Evolutionary conservation across 305 asterid genomes (phyloP).

Genomic region (Coffea humblotiana): DNA sequence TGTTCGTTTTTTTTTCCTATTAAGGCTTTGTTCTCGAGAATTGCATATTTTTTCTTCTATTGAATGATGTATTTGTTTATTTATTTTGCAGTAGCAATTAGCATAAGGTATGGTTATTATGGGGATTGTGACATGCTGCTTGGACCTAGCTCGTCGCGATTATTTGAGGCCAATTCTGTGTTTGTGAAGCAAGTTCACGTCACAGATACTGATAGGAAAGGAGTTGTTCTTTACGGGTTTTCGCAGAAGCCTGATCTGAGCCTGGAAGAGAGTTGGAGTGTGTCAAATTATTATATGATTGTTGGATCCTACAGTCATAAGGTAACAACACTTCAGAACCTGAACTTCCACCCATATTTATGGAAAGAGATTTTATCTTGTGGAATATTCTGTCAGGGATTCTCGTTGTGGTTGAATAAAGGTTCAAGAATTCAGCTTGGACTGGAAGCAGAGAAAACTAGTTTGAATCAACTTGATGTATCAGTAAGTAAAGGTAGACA

Average conservation of each 20-base stretch:
- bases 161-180: slow-evolving; percentile 15
- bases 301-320: slow-evolving; percentile 11
- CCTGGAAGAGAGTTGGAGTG: slow-evolving; percentile 10
- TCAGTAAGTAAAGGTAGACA: slow-evolving; percentile 16
- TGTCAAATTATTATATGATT: slow-evolving; percentile 5
- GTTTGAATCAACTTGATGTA: slow-evolving; percentile 20
- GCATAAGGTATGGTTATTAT: slow-evolving; percentile 10
- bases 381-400: slow-evolving; percentile 10
- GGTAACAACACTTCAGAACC: not conserved
- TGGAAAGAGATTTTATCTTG: not conserved
- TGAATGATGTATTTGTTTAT: not conserved
- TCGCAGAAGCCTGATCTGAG: slow-evolving; percentile 22
- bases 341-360: not conserved
- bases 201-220: slow-evolving; percentile 5
- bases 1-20: not conserved
- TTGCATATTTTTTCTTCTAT: not conserved
- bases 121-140: slow-evolving; percentile 19
- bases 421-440: slow-evolving; percentile 20
- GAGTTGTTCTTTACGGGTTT: slow-evolving; percentile 14
- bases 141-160: slow-evolving; percentile 19
- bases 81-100: slow-evolving; percentile 7
- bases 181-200: slow-evolving; percentile 24
- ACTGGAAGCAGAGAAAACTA: slow-evolving; percentile 7
- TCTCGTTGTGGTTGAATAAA: slow-evolving; percentile 18
- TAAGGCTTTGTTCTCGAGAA: not conserved